Conservation (phyloP, 139 green algal species). For the Chlorella ohadii region DNA sequence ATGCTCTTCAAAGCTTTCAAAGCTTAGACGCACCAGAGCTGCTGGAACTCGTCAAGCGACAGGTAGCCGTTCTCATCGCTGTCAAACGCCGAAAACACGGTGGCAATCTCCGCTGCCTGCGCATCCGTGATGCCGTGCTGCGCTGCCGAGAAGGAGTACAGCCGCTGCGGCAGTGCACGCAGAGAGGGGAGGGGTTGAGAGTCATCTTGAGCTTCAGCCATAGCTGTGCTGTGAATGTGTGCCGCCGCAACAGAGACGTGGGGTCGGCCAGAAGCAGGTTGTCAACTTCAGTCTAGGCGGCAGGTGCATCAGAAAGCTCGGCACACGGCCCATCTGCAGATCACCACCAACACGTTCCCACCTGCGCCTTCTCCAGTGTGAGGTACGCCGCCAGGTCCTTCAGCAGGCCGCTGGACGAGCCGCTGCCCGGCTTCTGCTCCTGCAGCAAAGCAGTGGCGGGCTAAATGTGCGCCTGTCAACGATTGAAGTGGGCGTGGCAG, state of each 20-base stretch:
- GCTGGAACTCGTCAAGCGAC: slow-evolving; percentile 61
- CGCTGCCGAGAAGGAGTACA: slow-evolving; percentile 68
- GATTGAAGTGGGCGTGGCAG: too few species aligned
- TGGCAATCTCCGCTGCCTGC: slow-evolving; percentile 75
- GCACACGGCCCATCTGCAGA: too few species aligned
- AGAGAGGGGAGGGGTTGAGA: neutral
- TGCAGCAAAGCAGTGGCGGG: neutral
- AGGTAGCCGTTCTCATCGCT: slow-evolving; percentile 65
- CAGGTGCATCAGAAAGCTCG: too few species aligned
- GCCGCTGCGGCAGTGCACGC: slow-evolving; percentile 39
- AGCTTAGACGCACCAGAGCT: slow-evolving; percentile 67
- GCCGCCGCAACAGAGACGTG: too few species aligned
- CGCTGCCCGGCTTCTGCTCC: slow-evolving; percentile 14
- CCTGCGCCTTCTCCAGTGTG: slow-evolving; percentile 68
- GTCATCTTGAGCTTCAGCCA: neutral
- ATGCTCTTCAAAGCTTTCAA: too few species aligned
- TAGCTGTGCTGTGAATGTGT: neutral
- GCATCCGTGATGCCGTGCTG: slow-evolving; percentile 66
- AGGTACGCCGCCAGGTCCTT: slow-evolving; percentile 80
- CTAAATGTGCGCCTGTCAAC: too few species aligned
- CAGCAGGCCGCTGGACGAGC: slow-evolving; percentile 45
- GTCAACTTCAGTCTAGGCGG: too few species aligned
- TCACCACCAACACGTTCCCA: neutral
- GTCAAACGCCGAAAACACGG: slow-evolving; percentile 44
- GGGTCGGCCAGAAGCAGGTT: too few species aligned